Percentiles rank a stretch among this genome's conserved stretches.
Evolutionary conservation across 2,329 filamentous ascomycete genomes (phyloP).

Genomic region (Cyclaneusma minus): DNA sequence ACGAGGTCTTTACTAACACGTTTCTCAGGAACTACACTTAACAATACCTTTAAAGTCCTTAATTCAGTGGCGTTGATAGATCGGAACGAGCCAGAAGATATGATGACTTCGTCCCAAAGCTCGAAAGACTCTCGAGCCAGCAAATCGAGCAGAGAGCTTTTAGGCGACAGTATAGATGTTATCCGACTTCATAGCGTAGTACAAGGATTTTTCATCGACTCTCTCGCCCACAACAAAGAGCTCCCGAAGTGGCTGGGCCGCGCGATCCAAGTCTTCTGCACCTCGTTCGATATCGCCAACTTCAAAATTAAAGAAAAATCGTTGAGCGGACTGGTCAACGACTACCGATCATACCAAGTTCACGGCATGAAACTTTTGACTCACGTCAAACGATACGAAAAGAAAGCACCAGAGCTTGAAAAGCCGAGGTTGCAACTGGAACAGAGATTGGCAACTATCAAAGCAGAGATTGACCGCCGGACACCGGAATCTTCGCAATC

Average conservation of each 20-base stretch:
- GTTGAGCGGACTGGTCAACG: slow-evolving; percentile 29
- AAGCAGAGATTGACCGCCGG: slow-evolving; percentile 26
- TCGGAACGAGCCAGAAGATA: slow-evolving; percentile 28
- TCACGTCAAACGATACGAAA: slow-evolving; percentile 25
- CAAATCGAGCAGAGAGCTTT: slow-evolving; percentile 25
- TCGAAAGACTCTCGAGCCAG: slow-evolving; percentile 19
- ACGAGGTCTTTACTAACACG: too few relatives aligned
- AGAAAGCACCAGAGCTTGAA: slow-evolving; percentile 17
- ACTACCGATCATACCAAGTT: slow-evolving; percentile 34
- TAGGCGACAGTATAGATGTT: slow-evolving; percentile 30
- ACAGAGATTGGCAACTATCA: slow-evolving; percentile 21
- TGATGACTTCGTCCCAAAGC: slow-evolving; percentile 13
- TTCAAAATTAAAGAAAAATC: slow-evolving; percentile 25
- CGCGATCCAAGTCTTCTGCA: slow-evolving; percentile 30
- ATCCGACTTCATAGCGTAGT: slow-evolving; percentile 35
- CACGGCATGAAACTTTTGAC: slow-evolving; percentile 31
- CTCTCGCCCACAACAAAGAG: slow-evolving; percentile 23
- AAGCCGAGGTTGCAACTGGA: slow-evolving; percentile 21
- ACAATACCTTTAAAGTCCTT: slow-evolving; percentile 32
- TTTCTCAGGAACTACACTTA: slow-evolving; percentile 18
- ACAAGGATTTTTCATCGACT: slow-evolving; percentile 35
- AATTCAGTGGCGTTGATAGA: slow-evolving; percentile 37
- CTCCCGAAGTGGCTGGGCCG: slow-evolving; percentile 32
- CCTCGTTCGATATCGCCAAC: slow-evolving; percentile 30
- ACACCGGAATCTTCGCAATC: slow-evolving; percentile 24